phyloP scores from a whole-genome alignment of 2,329 filamentous ascomycete species.

The Cladosporium phlei region DNA sequence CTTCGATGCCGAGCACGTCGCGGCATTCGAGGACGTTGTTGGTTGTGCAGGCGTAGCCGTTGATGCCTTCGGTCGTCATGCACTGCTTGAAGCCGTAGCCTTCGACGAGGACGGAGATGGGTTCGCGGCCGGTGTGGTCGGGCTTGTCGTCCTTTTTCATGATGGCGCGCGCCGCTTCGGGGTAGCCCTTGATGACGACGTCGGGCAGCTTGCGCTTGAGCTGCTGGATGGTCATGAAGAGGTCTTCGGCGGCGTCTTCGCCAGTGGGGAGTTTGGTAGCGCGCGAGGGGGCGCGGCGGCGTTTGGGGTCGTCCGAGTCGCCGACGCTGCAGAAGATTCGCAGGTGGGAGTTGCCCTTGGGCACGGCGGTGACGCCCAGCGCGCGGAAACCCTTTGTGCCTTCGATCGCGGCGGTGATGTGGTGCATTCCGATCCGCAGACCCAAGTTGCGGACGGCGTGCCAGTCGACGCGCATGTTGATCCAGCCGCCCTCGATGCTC shows the following conservation, averaged over 20 bases:
- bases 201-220: slow-evolving; percentile 75
- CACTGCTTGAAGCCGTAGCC: slow-evolving; percentile 85
- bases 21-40: slow-evolving; percentile 90
- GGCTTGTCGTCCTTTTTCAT: slow-evolving; percentile 71
- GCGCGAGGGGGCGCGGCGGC: slow-evolving; percentile 16
- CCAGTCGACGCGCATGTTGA: slow-evolving; percentile 77
- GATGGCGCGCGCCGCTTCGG: slow-evolving; percentile 78
- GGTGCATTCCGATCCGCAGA: slow-evolving; percentile 67
- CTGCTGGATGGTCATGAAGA: slow-evolving; percentile 75
- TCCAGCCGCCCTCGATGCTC: slow-evolving; percentile 68
- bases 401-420: slow-evolving; percentile 73
- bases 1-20: slow-evolving; percentile 89
- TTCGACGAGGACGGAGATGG: slow-evolving; percentile 67
- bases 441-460: slow-evolving; percentile 74
- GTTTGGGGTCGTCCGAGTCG: slow-evolving; percentile 32
- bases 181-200: slow-evolving; percentile 85
- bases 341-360: slow-evolving; percentile 44
- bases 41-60: slow-evolving; percentile 67
- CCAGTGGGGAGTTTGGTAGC: slow-evolving; percentile 36
- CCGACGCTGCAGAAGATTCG: slow-evolving; percentile 65
- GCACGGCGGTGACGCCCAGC: slow-evolving; percentile 25
- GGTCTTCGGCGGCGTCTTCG: slow-evolving; percentile 53
- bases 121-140: slow-evolving; percentile 59
- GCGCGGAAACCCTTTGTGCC: slow-evolving; percentile 76
- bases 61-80: slow-evolving; percentile 89